Percentiles rank a stretch among this genome's conserved stretches.
Evolutionary conservation across 139 green algal species (phyloP).

Genomic region (Volvox africanus): DNA sequence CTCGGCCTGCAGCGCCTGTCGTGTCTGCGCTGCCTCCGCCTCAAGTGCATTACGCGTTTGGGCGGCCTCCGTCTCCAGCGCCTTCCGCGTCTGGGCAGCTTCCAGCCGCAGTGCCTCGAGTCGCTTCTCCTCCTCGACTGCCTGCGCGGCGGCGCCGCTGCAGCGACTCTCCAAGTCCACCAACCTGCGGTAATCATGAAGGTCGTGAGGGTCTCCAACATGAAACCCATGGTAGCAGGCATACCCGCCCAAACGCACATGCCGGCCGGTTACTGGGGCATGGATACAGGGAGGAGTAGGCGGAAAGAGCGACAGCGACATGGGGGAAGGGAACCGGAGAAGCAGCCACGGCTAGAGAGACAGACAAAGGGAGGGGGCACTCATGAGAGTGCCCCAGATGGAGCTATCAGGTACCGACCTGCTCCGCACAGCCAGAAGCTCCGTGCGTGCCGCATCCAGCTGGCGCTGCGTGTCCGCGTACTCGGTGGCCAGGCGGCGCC

Average conservation of each 20-base stretch:
- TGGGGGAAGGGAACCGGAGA: no score
- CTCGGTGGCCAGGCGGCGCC: constrained; percentile 49
- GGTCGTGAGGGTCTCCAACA: neutral
- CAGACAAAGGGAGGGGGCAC: no score
- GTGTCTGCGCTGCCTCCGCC: constrained; percentile 1
- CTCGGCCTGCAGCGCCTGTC: constrained; percentile 3
- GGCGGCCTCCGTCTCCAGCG: neutral
- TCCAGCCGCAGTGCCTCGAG: constrained; percentile 15
- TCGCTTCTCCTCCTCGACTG: constrained; percentile 47
- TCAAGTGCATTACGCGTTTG: neutral
- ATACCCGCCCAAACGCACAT: neutral
- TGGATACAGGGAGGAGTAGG: no score
- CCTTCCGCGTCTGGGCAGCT: neutral
- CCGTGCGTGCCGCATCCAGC: constrained; percentile 51
- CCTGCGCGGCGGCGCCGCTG: constrained; percentile 39
- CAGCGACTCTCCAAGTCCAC: constrained; percentile 61
- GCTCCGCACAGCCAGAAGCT: constrained; percentile 60
- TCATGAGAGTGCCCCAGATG: no score
- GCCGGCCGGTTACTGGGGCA: no score
- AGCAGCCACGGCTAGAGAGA: no score
- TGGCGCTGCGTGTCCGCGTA: constrained; percentile 53
- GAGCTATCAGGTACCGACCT: constrained; percentile 26
- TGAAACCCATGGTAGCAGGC: neutral
- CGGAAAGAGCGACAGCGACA: no score
- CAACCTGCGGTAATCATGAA: constrained; percentile 33